Percentiles rank a stretch among this genome's conserved stretches.
These are phyloP conservation scores for Eucalyptus globulus DNA, from an alignment of 345 rosid genomes.

Conservation along the genomic window DNA sequence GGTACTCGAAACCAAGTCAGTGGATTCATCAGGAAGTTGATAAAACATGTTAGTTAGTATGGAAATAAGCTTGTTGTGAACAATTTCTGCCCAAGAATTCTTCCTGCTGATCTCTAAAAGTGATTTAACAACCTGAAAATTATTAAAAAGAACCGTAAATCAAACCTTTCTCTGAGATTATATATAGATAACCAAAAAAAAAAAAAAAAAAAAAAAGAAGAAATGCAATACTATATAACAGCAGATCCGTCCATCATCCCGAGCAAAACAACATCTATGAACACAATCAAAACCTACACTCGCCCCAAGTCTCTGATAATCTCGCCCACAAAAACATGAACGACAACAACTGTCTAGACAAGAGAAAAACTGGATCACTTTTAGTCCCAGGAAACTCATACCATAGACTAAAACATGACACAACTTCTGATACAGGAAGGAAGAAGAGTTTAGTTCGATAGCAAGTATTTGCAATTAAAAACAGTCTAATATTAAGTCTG, in stretches of 20 bases:
- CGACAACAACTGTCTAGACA: background rate
- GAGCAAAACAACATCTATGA: background rate
- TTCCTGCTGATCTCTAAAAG: slow-evolving; percentile 60
- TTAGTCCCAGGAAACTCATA: background rate
- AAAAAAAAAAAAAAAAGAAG: too few relatives aligned
- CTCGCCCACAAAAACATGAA: background rate
- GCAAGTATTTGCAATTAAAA: background rate
- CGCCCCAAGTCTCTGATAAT: background rate
- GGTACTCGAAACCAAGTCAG: slow-evolving; percentile 16
- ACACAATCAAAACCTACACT: background rate
- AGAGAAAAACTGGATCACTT: background rate
- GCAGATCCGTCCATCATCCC: background rate
- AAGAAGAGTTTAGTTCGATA: background rate
- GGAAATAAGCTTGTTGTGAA: slow-evolving; percentile 88
- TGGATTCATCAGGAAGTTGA: slow-evolving; percentile 44
- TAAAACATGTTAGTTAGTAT: slow-evolving; percentile 90
- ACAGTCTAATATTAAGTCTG: background rate
- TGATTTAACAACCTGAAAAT: slow-evolving; percentile 72
- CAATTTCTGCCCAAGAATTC: slow-evolving; percentile 95
- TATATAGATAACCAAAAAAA: background rate
- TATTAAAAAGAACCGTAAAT: background rate
- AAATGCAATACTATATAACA: background rate
- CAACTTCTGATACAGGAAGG: background rate
- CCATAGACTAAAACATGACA: background rate
- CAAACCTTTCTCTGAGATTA: background rate